Percentiles rank a stretch among this genome's conserved stretches.
Conservation (phyloP, 2,329 filamentous ascomycete genomes). For the Sporothrix variecibatus region DNA sequence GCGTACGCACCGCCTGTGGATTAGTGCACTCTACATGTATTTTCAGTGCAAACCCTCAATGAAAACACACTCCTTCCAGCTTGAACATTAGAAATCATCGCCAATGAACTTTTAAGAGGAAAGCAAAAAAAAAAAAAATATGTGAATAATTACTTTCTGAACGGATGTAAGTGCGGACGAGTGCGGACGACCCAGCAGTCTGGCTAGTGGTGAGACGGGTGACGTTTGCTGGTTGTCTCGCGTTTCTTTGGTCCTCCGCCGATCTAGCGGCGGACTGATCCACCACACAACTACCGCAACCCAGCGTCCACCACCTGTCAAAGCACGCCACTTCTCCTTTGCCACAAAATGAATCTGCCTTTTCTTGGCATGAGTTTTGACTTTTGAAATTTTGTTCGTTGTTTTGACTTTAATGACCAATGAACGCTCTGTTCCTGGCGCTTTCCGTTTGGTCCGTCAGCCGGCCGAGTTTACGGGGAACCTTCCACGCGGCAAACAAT, state of each 20-base stretch:
- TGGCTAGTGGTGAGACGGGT: background rate
- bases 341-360: background rate
- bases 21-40: background rate
- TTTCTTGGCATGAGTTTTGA: background rate
- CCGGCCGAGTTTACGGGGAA: background rate
- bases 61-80: no score
- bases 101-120: no score
- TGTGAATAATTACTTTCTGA: background rate
- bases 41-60: background rate
- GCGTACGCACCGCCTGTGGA: no score
- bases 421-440: background rate
- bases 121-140: no score
- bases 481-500: no score
- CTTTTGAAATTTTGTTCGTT: background rate
- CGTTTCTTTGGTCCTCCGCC: background rate
- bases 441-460: background rate
- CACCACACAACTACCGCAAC: background rate
- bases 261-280: background rate
- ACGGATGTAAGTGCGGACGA: slow-evolving; percentile 8
- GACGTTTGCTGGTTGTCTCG: background rate
- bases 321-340: background rate
- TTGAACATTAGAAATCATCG: no score
- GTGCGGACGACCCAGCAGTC: background rate
- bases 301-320: background rate
- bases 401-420: background rate